Conservation (phyloP, 805 yeast genomes). For the Nakazawaea molendinolei region DNA sequence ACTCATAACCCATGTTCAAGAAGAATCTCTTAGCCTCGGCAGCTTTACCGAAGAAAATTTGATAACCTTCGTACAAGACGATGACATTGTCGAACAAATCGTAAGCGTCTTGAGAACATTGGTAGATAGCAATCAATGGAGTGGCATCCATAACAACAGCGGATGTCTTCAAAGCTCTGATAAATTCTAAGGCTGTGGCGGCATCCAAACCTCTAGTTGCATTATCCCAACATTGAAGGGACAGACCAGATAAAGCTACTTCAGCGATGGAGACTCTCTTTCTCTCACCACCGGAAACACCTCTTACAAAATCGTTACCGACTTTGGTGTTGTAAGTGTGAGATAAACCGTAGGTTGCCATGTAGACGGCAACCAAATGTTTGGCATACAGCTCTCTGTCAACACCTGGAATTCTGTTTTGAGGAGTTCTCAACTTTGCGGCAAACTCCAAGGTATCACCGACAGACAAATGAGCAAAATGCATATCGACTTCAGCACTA, state of each 20-base stretch:
- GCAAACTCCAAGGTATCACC: constrained; percentile 60
- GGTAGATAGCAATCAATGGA: constrained; percentile 45
- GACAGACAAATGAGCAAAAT: constrained; percentile 63
- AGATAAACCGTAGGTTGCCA: constrained; percentile 41
- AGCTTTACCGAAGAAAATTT: constrained; percentile 33
- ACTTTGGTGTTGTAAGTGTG: constrained; percentile 41
- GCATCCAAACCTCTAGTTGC: constrained; percentile 69
- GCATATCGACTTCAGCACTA: constrained; percentile 62
- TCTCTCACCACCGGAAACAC: constrained; percentile 65
- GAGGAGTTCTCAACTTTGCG: constrained; percentile 55
- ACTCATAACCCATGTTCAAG: constrained; percentile 37
- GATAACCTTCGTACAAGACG: constrained; percentile 36
- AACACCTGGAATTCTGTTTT: constrained; percentile 54
- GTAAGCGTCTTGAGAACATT: constrained; percentile 38
- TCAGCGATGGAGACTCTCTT: constrained; percentile 62
- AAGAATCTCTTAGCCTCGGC: constrained; percentile 31
- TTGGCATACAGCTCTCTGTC: constrained; percentile 47
- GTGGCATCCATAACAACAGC: constrained; percentile 44
- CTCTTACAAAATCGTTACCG: constrained; percentile 57
- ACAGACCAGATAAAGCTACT: constrained; percentile 39
- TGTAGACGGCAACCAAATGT: constrained; percentile 44
- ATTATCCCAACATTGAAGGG: constrained; percentile 57
- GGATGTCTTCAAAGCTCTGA: constrained; percentile 48
- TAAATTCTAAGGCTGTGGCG: constrained; percentile 62
- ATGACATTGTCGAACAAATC: constrained; percentile 37